Evolutionary conservation across 176 grass and related monocot genomes (phyloP), one percentile per base, ranked within the genome.

Genomic region (Bothriochloa decipiens): DNA sequence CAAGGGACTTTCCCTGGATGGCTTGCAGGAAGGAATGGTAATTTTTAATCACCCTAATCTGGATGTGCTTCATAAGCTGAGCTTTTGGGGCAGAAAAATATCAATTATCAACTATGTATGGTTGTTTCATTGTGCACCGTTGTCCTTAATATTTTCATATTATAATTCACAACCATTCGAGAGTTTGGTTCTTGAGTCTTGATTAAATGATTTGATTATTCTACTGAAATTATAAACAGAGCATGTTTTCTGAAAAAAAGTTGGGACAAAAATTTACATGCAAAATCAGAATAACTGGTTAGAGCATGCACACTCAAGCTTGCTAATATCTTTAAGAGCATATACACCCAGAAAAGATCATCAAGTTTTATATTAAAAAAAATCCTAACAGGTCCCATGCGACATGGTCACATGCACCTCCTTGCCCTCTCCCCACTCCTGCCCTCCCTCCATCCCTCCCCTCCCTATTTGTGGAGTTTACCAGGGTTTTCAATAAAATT

Each of bases 21-120:
- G 87, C 80, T 76, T 98, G 77, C 93, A 98, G 76, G 93, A 93
- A 64, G 96, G 93, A 89, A 98, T 98, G 96, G 96, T 98, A 95
- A 70, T 60, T 14, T 79, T 42, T 75, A 36, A 41, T 52, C 70
- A 61, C 70, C 71, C 29, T 52, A 18, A 61, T 61, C 50, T 77
- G 7, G 17, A 75, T 49, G 57, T 88, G 75, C 33, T 25, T 57
- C 9, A 49, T 60, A 58, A 39, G 22, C 79, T 76, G 55, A 82
- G 50, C 40, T 87, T 41, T 53, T 55, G 57, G 18, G 8, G 32
- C 16, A 83, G 74, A 49, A 49, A 68, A 65, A 26, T 60, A 82
- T 65, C 23, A 71, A 79, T 29, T 73, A 5, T 72, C 23, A 71
- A 79, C 40, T 73, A 5, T 72, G 22, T 23, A 27, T 65, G 27